Evolutionary conservation across 148 eudicot species (phyloP), one percentile per base, ranked within the genome.

Genomic region (Polygonum aviculare): DNA sequence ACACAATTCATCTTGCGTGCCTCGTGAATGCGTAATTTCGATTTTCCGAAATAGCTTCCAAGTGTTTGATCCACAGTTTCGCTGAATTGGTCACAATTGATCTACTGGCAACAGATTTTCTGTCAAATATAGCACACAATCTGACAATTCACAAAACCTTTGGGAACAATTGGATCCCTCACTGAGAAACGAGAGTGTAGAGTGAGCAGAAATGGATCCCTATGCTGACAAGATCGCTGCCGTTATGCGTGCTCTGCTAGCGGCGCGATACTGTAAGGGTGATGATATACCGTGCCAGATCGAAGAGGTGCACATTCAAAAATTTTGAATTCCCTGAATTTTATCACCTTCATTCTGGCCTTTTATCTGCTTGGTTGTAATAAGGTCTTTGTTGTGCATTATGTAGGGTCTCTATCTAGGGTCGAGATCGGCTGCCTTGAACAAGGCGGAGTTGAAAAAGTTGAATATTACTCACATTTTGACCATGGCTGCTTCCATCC

Each of bases 391-490:
- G 26, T 12, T 48, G 49, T 10, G 47, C 62, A 74, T 15, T 71
- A 21, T 62, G 78, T 45, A 1, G 99, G 97, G 96, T 73, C 84
- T 95, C 31, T 95, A 75, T 62, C 78, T 95, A 80, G 98, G 98
- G 39, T 95, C 99, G 15, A 44, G 87, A 72, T 90, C 87, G 71
- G 99, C 96, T 80, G 99, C 97, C 7, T 80, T 74, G 77, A 90
- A 92, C 76, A 92, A 79, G 80, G 75, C 50, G 7, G 88, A 73
- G 45, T 81, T 95, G 91, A 90, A 89, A 80, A 80, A 84, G 69
- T 80, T 86, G 71, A 92, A 95, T 78, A 77, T 95, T 49, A 92
- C 97, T 78, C 99, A 92, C 79, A 82, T 95, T 55, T 81, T 95
- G 70, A 92, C 96, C 45, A 87, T 92, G 60, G 91, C 93, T 36